Base-by-base conservation (phyloP, 176 grass and related monocot genomes). In the Puya raimondii region DNA sequence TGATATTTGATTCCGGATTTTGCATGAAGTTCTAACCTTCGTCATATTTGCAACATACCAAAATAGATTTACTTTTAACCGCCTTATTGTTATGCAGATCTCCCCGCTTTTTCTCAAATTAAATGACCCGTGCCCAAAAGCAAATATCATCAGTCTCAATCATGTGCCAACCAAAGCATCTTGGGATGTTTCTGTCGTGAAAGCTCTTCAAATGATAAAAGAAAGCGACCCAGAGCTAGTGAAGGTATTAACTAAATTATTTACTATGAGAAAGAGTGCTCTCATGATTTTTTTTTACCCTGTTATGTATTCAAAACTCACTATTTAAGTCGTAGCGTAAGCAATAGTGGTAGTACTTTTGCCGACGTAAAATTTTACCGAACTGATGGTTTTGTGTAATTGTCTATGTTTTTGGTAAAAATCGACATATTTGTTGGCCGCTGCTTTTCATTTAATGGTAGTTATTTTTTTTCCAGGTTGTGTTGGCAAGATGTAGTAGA, bases 171-270 rank as follows among this genome's bases (percentile, higher is more conserved):
- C 82, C 64, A 93, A 88, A 68, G 80, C 86, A 54, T 90, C 86
- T 70, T 99, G 94, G 94, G 82, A 91, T 76, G 78, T 78, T 64
- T 88, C 94, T 59, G 94, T 99, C 58, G 90, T 77, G 25, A 88
- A 85, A 72, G 94, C 89, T 76, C 89, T 97, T 53, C 81, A 84
- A 23, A 93, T 93, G 80, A 90, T 99, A 70, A 91, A 87, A 88
- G 82, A 76, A 63, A 76, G 74, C 20, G 71, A 93, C 27, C 81
- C 65, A 2, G 89, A 93, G 23, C 64, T 99, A 49, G 82, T 93
- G 15, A 99, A 99, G 89, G 94, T 99, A 69, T 61, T 33, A 80
- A 70, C 49, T 16, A 1, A 12, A 65, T 73, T 22, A 53, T 9
- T 25, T 83, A 13, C 10, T 15, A 50, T 47, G 27, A 25, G 26